Percentiles rank a stretch among this genome's conserved stretches.
Conservation (phyloP, 495 filamentous ascomycete genomes). For the Aspergillus heteromorphus region DNA sequence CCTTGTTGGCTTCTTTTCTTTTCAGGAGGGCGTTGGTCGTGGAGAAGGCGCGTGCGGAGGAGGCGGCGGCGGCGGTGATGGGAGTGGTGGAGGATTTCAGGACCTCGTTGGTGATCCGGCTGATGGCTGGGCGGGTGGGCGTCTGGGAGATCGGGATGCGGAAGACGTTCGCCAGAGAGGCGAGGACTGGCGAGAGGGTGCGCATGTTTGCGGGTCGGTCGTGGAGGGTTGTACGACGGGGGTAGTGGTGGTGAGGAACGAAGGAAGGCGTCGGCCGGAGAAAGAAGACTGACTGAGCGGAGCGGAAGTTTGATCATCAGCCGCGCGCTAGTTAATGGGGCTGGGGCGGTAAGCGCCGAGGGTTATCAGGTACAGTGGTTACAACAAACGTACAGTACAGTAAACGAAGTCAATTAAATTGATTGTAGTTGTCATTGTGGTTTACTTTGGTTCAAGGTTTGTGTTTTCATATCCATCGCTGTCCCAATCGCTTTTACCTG, state of each 20-base stretch:
- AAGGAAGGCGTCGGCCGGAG: slow-evolving; percentile 22
- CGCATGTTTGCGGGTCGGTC: slow-evolving; percentile 29
- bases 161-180: slow-evolving; percentile 43
- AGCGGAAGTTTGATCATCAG: background rate
- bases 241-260: background rate
- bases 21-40: slow-evolving; percentile 36
- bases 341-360: background rate
- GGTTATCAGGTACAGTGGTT: background rate
- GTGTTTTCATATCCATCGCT: background rate
- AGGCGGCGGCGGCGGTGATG: background rate
- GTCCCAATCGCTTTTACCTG: background rate
- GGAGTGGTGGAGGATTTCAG: slow-evolving; percentile 8
- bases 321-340: slow-evolving; percentile 3
- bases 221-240: slow-evolving; percentile 3
- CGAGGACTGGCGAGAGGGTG: slow-evolving; percentile 37
- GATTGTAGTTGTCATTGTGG: no score
- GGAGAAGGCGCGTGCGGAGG: slow-evolving; percentile 30
- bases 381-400: no score
- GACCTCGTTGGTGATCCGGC: slow-evolving; percentile 25
- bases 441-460: background rate
- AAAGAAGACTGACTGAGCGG: slow-evolving; percentile 1
- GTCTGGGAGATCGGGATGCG: slow-evolving; percentile 34
- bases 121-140: slow-evolving; percentile 23
- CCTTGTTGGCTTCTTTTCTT: slow-evolving; percentile 21
- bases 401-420: no score